These are phyloP conservation scores for Crithidia expoeki DNA, from an alignment of 208 protist species.

Conservation along the genomic window DNA sequence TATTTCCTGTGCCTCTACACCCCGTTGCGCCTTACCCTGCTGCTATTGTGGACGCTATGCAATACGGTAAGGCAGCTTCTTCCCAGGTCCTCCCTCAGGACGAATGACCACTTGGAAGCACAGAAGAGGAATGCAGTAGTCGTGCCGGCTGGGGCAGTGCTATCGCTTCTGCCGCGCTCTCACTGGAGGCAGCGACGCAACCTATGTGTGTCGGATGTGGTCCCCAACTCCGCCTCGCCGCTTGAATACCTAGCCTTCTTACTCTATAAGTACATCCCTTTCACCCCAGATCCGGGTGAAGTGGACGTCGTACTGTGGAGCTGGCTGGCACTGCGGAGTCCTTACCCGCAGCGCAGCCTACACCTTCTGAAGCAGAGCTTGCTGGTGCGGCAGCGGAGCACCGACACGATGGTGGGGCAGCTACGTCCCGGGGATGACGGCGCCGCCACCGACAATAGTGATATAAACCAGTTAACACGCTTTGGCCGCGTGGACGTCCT, in stretches of 20 bases:
- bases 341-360: constrained; percentile 41
- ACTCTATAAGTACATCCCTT: constrained; percentile 32
- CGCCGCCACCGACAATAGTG: constrained; percentile 5
- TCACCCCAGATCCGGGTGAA: constrained; percentile 35
- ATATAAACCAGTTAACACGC: constrained; percentile 2
- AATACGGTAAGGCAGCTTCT: constrained; percentile 20
- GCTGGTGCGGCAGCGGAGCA: constrained; percentile 23
- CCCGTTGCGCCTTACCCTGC: constrained; percentile 21
- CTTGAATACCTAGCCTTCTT: constrained; percentile 24
- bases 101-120: neutral
- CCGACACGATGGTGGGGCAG: neutral
- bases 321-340: constrained; percentile 33
- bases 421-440: constrained; percentile 3
- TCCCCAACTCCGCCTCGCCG: constrained; percentile 29
- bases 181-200: constrained; percentile 26
- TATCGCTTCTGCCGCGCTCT: constrained; percentile 13
- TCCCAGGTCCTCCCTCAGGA: neutral
- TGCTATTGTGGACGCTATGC: constrained; percentile 35
- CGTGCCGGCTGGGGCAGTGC: neutral
- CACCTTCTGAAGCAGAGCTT: constrained; percentile 34
- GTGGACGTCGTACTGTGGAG: constrained; percentile 56
- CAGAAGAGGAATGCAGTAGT: neutral
- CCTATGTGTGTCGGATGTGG: constrained; percentile 19
- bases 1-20: constrained; percentile 20
- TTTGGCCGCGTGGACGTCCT: constrained; percentile 21